Conservation (phyloP, 2,329 filamentous ascomycete species). For the Cordyceps tenuipes region DNA sequence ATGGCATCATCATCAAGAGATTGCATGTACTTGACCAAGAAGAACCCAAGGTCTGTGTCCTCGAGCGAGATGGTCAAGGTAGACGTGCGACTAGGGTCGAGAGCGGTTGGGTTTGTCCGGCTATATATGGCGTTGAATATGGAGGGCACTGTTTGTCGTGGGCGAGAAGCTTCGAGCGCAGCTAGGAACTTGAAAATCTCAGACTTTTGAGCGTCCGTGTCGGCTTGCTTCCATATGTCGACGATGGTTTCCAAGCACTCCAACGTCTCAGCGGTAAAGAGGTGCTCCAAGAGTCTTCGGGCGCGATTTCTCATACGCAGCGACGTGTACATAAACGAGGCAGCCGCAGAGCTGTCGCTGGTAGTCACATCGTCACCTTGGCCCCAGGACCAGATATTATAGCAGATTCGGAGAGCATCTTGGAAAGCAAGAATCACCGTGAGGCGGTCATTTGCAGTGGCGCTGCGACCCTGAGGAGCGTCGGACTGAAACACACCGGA, state of each 20-base stretch:
- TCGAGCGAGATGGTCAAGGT: constrained; percentile 78
- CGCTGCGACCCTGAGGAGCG: constrained; percentile 63
- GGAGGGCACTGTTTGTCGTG: constrained; percentile 84
- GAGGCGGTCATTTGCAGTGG: constrained; percentile 84
- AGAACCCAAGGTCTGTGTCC: constrained; percentile 77
- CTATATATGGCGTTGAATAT: constrained; percentile 96
- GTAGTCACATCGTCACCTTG: constrained; percentile 49
- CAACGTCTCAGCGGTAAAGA: constrained; percentile 84
- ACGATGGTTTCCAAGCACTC: constrained; percentile 91
- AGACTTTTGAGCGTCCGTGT: constrained; percentile 39
- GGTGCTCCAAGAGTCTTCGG: constrained; percentile 78
- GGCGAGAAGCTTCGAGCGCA: constrained; percentile 81
- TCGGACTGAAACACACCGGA: constrained; percentile 84
- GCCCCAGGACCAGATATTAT: constrained; percentile 92
- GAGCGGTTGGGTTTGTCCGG: constrained; percentile 72
- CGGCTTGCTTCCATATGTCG: constrained; percentile 63
- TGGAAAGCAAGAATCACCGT: constrained; percentile 96
- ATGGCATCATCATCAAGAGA: constrained; percentile 94
- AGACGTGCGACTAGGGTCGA: constrained; percentile 75
- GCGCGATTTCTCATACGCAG: constrained; percentile 85
- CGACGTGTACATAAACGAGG: constrained; percentile 86
- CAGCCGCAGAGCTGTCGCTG: constrained; percentile 59
- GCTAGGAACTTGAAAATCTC: constrained; percentile 81
- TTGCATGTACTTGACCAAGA: constrained; percentile 81
- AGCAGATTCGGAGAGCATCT: constrained; percentile 87